phyloP scores from a whole-genome alignment of 2,329 filamentous ascomycete genomes.

The Penicillium carneum region DNA sequence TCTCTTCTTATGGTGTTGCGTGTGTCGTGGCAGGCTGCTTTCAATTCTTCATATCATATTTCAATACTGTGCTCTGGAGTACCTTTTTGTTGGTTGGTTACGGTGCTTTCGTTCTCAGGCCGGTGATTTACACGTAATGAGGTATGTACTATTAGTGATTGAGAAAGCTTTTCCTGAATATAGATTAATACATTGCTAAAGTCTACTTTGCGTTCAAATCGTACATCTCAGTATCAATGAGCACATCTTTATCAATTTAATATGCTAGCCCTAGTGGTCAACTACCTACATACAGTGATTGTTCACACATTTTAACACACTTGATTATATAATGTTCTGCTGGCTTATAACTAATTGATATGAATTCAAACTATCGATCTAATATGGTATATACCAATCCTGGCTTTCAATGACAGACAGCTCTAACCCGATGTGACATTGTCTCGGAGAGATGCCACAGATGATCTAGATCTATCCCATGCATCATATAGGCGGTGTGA shows the following conservation, averaged over 20 bases:
- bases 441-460: no score
- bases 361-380: no score
- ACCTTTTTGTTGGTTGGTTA: slow-evolving; percentile 28
- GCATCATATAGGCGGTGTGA: no score
- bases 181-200: slow-evolving; percentile 34
- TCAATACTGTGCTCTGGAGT: slow-evolving; percentile 37
- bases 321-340: no score
- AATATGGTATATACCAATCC: no score
- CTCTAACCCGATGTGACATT: no score
- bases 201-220: background rate
- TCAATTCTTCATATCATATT: slow-evolving; percentile 39
- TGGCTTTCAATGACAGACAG: no score
- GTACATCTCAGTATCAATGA: background rate
- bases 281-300: no score
- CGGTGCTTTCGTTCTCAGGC: slow-evolving; percentile 28
- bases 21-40: slow-evolving; percentile 18
- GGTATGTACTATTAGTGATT: slow-evolving; percentile 33
- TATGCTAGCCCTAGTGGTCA: background rate
- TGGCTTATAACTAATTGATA: no score
- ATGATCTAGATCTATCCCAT: no score
- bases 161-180: slow-evolving; percentile 29
- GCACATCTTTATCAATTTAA: no score
- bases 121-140: slow-evolving; percentile 32
- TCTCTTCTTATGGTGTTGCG: slow-evolving; percentile 13
- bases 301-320: no score